Evolutionary conservation across 1,139 yeast genomes (phyloP), one percentile per base, ranked within the genome.

Genomic region (Saccharomyces uvarum): DNA sequence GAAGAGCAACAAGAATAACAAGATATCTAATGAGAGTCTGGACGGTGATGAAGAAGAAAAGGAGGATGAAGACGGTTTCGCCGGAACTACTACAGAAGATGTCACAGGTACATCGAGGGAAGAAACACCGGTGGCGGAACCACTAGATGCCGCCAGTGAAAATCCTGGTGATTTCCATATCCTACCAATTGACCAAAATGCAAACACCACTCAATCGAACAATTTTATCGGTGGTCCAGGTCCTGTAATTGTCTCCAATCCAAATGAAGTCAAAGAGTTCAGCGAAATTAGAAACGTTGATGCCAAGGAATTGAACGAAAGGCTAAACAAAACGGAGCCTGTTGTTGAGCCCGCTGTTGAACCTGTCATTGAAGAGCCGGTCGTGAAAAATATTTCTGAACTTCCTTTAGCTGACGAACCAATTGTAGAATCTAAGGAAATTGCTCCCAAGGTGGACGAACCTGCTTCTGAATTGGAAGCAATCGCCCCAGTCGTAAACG

Each of bases 241-340:
- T 3, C 63, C 63, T 68, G 81, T 68, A 57, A 75, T 74, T 69
- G 83, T 73, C 66, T 71, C 66, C 59, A 77, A 73, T 72, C 70
- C 75, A 62, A 75, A 66, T 73, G 80, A 61, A 46, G 81, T 85
- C 44, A 79, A 78, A 51, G 79, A 78, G 47, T 68, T 74, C 51
- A 62, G 68, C 32, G 78, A 81, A 60, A 77, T 83, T 48, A 60
- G 64, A 50, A 60, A 64, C 42, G 65, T 62, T 3, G 61, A 62
- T 50, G 64, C 62, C 3, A 53, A 60, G 8, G 63, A 60, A 42
- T 57, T 64, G 46, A 63, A 63, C 47, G 60, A 56, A 49, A 59
- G 56, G 31, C 53, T 63, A 33, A 63, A 61, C 51, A 56, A 56
- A 4, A 58, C 63, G 38, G 47, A 60, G 29, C 56, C 57, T 31